A percentile compares a stretch with the other conserved stretches of the same genome.
These are phyloP conservation scores for Erysimum cheiranthoides DNA, from an alignment of 345 rosid genomes.

Conservation along the genomic window DNA sequence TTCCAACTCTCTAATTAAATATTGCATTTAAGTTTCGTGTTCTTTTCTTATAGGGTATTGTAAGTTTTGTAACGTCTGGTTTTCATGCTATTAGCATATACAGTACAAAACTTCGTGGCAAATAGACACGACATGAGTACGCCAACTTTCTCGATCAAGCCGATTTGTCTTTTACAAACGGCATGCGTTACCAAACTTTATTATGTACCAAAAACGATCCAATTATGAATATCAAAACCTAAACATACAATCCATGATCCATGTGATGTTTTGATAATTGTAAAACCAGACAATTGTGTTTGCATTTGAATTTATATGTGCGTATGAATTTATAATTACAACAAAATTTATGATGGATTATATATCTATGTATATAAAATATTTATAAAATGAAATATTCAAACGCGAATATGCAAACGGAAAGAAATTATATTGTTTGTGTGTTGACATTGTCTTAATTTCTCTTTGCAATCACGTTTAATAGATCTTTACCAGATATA, in stretches of 20 bases:
- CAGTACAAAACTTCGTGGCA: neutral
- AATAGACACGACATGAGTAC: slow-evolving; percentile 10
- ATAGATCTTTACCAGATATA: neutral
- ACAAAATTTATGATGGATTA: neutral
- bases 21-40: neutral
- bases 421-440: neutral
- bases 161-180: slow-evolving; percentile 18
- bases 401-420: neutral
- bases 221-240: neutral
- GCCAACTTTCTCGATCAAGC: slow-evolving; percentile 15
- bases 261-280: slow-evolving; percentile 5
- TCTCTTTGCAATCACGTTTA: neutral
- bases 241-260: slow-evolving; percentile 13
- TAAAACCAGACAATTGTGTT: neutral
- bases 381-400: neutral
- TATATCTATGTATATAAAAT: neutral
- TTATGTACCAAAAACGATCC: slow-evolving; percentile 9
- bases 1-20: neutral
- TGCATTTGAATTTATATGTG: neutral
- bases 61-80: slow-evolving; percentile 22
- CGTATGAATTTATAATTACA: neutral
- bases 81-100: neutral
- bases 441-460: neutral
- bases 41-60: neutral
- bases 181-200: slow-evolving; percentile 34